A percentile compares a stretch with the other conserved stretches of the same genome.
phyloP scores from a whole-genome alignment of 768 basidiomycete genomes.

The Trametes maxima region DNA sequence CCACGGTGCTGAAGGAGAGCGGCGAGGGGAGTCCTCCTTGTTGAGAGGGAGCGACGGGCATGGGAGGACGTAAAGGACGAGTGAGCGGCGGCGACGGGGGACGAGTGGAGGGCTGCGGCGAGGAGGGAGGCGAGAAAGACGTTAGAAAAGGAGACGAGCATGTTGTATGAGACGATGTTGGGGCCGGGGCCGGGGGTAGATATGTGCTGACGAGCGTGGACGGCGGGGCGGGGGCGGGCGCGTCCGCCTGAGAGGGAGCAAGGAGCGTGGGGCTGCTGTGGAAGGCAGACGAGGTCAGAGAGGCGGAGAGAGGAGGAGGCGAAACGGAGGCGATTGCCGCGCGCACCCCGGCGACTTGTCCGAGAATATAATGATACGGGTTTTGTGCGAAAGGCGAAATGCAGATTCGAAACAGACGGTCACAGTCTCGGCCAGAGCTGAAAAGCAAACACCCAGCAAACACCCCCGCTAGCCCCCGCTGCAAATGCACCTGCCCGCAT shows the following conservation, averaged over 20 bases:
- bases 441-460: no score
- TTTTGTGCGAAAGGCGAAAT: no score
- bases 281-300: constrained; percentile 25
- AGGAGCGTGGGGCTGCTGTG: constrained; percentile 45
- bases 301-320: constrained; percentile 10
- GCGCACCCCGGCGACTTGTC: not conserved
- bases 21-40: constrained; percentile 28
- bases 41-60: constrained; percentile 35
- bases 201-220: constrained; percentile 36
- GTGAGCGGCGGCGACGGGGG: constrained; percentile 40
- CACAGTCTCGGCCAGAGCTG: no score
- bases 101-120: constrained; percentile 28
- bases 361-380: no score
- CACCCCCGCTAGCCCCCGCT: no score
- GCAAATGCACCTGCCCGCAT: no score
- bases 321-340: constrained; percentile 15
- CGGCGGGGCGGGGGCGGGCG: constrained; percentile 31
- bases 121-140: constrained; percentile 30
- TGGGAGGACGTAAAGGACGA: constrained; percentile 41
- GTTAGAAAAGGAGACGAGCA: constrained; percentile 12
- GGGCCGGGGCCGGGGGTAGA: constrained; percentile 31
- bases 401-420: constrained; percentile 1
- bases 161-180: constrained; percentile 10
- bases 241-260: constrained; percentile 34
- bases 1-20: constrained; percentile 15